Evolutionary conservation across 805 yeast genomes (phyloP), one percentile per base, ranked within the genome.

Genomic region (Saccharomycopsis oosterbeekiorum): DNA sequence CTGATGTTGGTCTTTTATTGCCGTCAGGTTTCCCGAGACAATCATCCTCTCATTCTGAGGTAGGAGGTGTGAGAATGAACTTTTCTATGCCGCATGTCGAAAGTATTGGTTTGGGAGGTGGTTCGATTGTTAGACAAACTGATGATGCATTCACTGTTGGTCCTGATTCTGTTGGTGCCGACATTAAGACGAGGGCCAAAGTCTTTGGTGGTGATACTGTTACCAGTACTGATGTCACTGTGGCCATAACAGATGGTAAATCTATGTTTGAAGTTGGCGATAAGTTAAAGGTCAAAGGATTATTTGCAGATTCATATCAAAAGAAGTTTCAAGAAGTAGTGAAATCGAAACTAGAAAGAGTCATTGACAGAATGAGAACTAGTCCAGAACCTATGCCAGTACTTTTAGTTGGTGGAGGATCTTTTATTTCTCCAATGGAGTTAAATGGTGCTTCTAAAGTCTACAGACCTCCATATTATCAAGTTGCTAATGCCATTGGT

Each of bases 41-140:
- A 60, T 71, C 79, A 1, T 73, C 81, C 0, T 71, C 80, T 4
- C 74, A 73, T 65, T 73, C 79, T 2, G 63, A 65, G 34, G 75
- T 78, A 47, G 81, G 81, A 15, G 82, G 82, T 42, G 82, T 79
- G 6, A 68, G 78, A 59, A 78, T 76, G 75, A 79, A 77, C 66
- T 77, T 78, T 60, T 74, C 80, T 11, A 79, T 78, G 82, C 82
- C 82, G 2, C 80, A 78, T 26, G 80, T 77, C 5, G 79, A 77
- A 64, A 72, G 76, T 63, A 76, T 79, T 60, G 83, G 83, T 2
- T 70, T 79, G 1, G 82, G 83, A 56, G 82, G 82, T 59, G 82
- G 82, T 2, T 78, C 82, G 1, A 68, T 76, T 19, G 79, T 79
- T 1, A 67, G 76, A 58, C 69, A 64, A 21, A 64, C 65, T 4